Percentiles rank a stretch among this genome's conserved stretches.
Evolutionary conservation across 2,329 filamentous ascomycete species (phyloP).

Genomic region (Didymella pinodella): DNA sequence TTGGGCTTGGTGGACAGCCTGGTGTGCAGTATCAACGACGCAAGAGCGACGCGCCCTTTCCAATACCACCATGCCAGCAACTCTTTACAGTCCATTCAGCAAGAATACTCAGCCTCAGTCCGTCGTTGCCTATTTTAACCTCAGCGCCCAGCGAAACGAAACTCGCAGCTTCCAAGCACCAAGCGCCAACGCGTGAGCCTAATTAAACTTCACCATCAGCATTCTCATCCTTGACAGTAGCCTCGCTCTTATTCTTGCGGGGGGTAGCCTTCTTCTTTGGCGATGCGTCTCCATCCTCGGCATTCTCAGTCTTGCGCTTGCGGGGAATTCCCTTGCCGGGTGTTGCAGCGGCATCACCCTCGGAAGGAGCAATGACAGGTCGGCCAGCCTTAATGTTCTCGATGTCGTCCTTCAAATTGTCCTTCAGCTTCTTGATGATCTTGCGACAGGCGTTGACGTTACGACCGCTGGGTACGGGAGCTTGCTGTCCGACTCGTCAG

Average conservation of each 20-base stretch:
- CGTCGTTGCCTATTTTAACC: neutral
- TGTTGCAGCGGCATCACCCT: neutral
- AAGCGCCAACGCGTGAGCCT: neutral
- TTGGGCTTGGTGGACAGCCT: neutral
- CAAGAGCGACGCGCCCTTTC: neutral
- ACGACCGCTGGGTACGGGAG: slow-evolving; percentile 36
- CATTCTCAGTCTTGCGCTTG: slow-evolving; percentile 17
- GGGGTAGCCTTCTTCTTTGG: slow-evolving; percentile 26
- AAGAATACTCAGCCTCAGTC: neutral
- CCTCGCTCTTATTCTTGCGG: slow-evolving; percentile 24
- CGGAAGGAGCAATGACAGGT: slow-evolving; percentile 11
- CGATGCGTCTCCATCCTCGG: slow-evolving; percentile 8
- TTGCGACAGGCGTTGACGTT: slow-evolving; percentile 36
- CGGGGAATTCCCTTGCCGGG: slow-evolving; percentile 20
- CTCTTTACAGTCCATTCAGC: neutral
- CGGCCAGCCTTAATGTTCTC: slow-evolving; percentile 29
- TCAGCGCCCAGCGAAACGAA: neutral
- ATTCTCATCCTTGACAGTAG: slow-evolving; percentile 16
- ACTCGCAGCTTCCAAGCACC: neutral
- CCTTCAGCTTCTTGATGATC: slow-evolving; percentile 36
- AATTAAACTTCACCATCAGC: slow-evolving; percentile 1
- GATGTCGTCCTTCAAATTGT: slow-evolving; percentile 36
- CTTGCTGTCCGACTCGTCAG: slow-evolving; percentile 18
- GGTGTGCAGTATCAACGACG: neutral
- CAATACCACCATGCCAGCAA: neutral